These are phyloP conservation scores for Ophiostoma sp. DNA, from an alignment of 2,329 filamentous ascomycete genomes.

Conservation along the genomic window DNA sequence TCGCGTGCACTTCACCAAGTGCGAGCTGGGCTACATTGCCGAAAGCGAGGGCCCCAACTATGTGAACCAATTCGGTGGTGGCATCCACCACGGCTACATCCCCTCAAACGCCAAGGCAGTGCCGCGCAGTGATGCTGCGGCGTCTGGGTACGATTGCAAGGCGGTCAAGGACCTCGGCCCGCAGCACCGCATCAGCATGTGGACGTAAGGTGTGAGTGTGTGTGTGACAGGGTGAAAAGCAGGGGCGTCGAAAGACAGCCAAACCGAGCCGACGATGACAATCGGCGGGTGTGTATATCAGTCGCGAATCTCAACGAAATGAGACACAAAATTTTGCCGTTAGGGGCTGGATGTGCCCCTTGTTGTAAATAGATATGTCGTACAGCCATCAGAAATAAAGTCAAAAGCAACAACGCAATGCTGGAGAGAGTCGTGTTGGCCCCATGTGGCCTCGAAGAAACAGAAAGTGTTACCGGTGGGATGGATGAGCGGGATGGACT, in stretches of 20 bases:
- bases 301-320: not conserved
- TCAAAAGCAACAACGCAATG: not conserved
- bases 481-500: not conserved
- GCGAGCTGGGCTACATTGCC: slow-evolving; percentile 56
- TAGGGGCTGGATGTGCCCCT: not conserved
- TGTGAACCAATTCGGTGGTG: slow-evolving; percentile 8
- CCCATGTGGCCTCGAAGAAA: not conserved
- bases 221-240: not conserved
- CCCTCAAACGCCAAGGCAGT: not conserved
- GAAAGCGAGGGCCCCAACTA: slow-evolving; percentile 52
- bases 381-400: not conserved
- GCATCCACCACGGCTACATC: not conserved
- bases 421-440: not conserved
- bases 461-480: not conserved
- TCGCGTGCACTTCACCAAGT: slow-evolving; percentile 53
- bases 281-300: not conserved
- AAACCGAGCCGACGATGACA: not conserved
- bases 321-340: not conserved
- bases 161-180: not conserved
- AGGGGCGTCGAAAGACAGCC: not conserved
- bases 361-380: not conserved
- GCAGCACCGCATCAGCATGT: not conserved
- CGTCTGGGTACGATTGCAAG: not conserved
- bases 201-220: not conserved
- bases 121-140: not conserved